phyloP scores from a whole-genome alignment of 352 stramenopile genomes.

The Pythium dissotocum region DNA sequence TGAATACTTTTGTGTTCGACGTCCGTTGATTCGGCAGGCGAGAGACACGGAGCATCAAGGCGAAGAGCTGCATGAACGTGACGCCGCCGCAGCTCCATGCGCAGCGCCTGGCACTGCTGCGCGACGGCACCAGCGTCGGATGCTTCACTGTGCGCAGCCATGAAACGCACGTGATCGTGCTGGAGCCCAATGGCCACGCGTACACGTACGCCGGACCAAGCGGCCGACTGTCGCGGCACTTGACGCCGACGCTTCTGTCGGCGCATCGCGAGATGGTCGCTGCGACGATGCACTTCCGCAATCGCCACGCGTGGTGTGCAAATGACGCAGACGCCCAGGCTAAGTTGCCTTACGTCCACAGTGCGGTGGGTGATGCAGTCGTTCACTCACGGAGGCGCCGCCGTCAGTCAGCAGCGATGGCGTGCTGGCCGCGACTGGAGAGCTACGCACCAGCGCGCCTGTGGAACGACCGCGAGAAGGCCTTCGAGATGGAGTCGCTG shows the following conservation, averaged over 20 bases:
- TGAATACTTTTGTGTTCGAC: neutral
- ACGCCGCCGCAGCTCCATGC: constrained; percentile 16
- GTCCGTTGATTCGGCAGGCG: neutral
- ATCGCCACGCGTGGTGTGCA: constrained; percentile 41
- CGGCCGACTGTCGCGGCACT: constrained; percentile 50
- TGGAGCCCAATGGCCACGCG: constrained; percentile 56
- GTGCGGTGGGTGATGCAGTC: neutral
- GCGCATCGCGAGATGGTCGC: constrained; percentile 43
- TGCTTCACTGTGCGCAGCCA: constrained; percentile 46
- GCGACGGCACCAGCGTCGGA: constrained; percentile 47
- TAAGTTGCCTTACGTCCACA: constrained; percentile 52
- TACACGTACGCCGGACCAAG: constrained; percentile 60
- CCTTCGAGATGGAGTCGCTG: constrained; percentile 67
- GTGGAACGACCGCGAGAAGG: constrained; percentile 33
- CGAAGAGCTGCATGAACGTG: neutral
- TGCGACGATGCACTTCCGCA: constrained; percentile 52
- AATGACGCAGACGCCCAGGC: neutral
- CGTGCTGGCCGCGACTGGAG: constrained; percentile 22
- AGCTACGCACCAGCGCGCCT: constrained; percentile 29
- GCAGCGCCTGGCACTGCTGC: constrained; percentile 48
- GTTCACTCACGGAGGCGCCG: neutral
- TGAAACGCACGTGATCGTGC: constrained; percentile 60
- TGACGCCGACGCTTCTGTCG: constrained; percentile 58
- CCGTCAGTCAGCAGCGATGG: neutral
- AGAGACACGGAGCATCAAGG: neutral